Evolutionary conservation across 2,329 filamentous ascomycete genomes (phyloP).

Genomic region (Mycosphaerella arachidis): DNA sequence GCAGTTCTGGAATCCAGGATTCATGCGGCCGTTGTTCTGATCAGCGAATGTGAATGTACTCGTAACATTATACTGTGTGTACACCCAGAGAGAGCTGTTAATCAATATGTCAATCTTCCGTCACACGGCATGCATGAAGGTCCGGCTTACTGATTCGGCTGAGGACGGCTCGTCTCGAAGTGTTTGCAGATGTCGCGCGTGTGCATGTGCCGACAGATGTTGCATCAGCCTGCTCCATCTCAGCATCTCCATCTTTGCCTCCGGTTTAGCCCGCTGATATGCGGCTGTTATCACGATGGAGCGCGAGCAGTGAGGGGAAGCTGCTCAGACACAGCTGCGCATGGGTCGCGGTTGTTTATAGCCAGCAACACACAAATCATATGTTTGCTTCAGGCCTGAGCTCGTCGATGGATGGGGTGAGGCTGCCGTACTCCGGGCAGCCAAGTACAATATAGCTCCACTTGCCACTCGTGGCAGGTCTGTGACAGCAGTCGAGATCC

Average conservation of each 20-base stretch:
- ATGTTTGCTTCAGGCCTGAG: neutral
- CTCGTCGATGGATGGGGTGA: neutral
- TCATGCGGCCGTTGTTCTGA: neutral
- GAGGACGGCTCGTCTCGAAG: neutral
- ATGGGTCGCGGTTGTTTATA: neutral
- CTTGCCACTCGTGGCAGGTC: neutral
- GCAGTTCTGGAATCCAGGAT: conserved; percentile 1
- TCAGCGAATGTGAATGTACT: neutral
- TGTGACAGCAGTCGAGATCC: neutral
- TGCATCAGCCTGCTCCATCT: neutral
- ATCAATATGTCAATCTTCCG: neutral
- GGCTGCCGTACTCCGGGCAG: neutral
- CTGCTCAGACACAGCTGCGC: neutral
- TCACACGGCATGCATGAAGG: neutral
- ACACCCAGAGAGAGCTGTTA: neutral
- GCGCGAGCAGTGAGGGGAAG: neutral
- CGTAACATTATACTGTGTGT: neutral
- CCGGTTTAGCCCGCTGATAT: neutral
- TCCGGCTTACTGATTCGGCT: neutral
- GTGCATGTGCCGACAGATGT: neutral
- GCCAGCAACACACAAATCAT: neutral
- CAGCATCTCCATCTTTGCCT: neutral
- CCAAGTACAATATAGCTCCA: conserved; percentile 1
- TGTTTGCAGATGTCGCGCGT: neutral
- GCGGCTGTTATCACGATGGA: neutral